Evolutionary conservation across 495 filamentous ascomycete species (phyloP), one percentile per base, ranked within the genome.

Genomic region (Friedmanniomyces endolithicus): DNA sequence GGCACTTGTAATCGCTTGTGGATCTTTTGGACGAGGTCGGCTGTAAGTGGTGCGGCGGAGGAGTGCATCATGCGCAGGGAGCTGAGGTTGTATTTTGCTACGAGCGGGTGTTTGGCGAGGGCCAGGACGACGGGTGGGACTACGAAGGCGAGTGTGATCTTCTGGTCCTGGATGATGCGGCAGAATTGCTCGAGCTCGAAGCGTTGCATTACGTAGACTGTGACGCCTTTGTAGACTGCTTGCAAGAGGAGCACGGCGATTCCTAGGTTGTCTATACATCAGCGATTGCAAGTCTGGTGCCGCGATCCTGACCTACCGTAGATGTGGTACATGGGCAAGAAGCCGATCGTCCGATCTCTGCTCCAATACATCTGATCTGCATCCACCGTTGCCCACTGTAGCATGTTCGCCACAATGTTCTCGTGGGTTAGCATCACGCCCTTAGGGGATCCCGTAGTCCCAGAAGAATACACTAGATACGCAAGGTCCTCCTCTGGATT

Each of bases 391-490:
- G 65, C 75, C 48, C 80, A 39, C 82, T 87, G 24, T 78, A 84
- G 68, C 94, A 95, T 60, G 46, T 71, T 70, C 22, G 68, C 65
- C 24, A 70, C 65, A 7, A 71, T 53, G 59, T 70, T 71, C 40
- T 63, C 64, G 52, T 71, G 69, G 19, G 55, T 61, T 20, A 71
- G 64, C 65, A 69, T 69, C 7, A 70, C 69, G 24, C 69, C 69
- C 49, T 71, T 71, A 6, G 69, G 69, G 6, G 67, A 48, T 12
- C 69, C 69, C 1, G 69, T 71, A 8, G 69, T 71, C 14, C 74
- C 74, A 9, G 72, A 75, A 25, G 66, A 70, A 62, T 75, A 77
- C 48, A 92, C 72, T 49, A 87, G 67, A 58, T 84, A 86, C 12
- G 79, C 78, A 8, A 81, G 46, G 57, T 86, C 83, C 55, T 77